phyloP scores from a whole-genome alignment of 1,139 yeast genomes.

The Candida frijolesensis region DNA sequence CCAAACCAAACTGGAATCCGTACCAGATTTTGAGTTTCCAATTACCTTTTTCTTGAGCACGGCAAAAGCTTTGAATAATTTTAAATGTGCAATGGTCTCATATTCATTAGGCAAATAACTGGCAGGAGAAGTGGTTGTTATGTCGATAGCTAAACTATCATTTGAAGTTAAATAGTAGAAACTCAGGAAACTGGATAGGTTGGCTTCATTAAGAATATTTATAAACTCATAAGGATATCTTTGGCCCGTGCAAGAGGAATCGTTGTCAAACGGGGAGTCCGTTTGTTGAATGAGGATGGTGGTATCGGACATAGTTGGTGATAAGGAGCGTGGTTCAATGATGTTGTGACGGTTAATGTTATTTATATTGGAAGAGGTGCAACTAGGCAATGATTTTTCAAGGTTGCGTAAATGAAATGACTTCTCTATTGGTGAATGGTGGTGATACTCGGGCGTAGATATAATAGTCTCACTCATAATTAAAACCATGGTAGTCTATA shows the following conservation, averaged over 20 bases:
- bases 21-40: conserved; percentile 6
- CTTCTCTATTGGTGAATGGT: background rate
- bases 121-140: background rate
- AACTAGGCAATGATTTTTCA: background rate
- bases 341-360: background rate
- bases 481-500: background rate
- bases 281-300: background rate
- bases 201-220: background rate
- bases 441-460: background rate
- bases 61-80: conserved; percentile 30
- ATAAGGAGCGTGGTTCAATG: background rate
- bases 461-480: background rate
- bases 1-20: conserved; percentile 25
- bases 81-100: conserved; percentile 28
- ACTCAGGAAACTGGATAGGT: background rate
- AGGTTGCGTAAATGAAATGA: background rate
- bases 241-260: background rate
- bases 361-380: background rate
- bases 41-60: conserved; percentile 22
- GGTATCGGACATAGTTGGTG: conserved; percentile 1
- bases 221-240: background rate
- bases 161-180: background rate
- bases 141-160: background rate
- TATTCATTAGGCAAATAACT: conserved; percentile 2
- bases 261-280: background rate